Evolutionary conservation across 495 filamentous ascomycete genomes (phyloP), one percentile per base, ranked within the genome.

Genomic region (Tuber indicum): DNA sequence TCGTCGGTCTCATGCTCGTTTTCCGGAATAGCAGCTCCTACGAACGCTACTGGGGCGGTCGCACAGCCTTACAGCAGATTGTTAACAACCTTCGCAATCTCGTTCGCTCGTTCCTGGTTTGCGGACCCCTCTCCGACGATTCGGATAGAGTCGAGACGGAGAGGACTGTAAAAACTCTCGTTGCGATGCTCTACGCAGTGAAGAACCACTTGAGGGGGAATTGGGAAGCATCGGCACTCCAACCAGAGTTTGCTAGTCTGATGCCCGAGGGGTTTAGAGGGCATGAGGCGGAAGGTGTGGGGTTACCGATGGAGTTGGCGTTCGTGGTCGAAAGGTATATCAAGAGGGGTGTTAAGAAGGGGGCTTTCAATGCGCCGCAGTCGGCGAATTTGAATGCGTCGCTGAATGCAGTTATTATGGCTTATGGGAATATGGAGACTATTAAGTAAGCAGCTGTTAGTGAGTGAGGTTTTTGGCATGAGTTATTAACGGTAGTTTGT

Each of bases 1-100:
- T 94, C 72, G 91, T 93, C 41, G 92, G 92, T 82, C 82, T 94
- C 26, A 93, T 94, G 90, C 91, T 94, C 47, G 92, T 94, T 69
- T 93, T 93, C 86, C 89, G 92, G 21, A 93, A 94, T 78, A 86
- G 88, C 79, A 91, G 90, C 49, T 89, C 87, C 75, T 92, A 92
- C 84, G 91, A 91, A 76, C 86, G 91, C 5, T 92, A 92, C 85
- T 92, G 91, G 91, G 89, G 90, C 45, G 91, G 91, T 26, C 88
- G 90, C 46, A 90, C 89, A 73, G 85, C 87, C 41, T 86, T 92
- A 74, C 89, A 86, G 41, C 86, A 86, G 0, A 85, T 92, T 69
- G 87, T 86, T 74, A 91, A 90, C 44, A 86, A 84, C 47, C 86
- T 92, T 32, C 89, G 91, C 70, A 92, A 92, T 81, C 86, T 92